Evolutionary conservation across 306 rosid genomes (phyloP).

Genomic region (Rosa rugosa): DNA sequence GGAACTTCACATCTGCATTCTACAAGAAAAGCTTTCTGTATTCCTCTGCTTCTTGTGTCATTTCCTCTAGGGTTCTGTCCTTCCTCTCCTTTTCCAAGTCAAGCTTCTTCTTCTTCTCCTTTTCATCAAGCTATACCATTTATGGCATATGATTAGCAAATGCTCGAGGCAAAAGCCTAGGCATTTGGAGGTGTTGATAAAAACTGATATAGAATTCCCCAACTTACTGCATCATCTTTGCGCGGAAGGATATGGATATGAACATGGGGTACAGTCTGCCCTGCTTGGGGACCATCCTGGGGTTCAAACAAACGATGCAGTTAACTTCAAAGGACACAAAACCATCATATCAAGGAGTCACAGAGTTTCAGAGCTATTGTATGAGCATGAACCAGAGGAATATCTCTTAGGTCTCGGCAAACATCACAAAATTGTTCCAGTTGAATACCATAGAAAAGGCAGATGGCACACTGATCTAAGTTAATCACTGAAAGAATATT

Average conservation of each 20-base stretch:
- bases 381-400: not conserved
- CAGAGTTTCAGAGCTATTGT: conserved; percentile 2
- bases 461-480: not conserved
- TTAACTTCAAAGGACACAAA: conserved; percentile 17
- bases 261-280: conserved; percentile 89
- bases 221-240: conserved; percentile 70
- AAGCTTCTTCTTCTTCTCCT: conserved; percentile 76
- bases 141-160: conserved; percentile 13
- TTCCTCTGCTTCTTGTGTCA: conserved; percentile 75
- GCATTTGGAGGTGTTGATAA: conserved; percentile 8
- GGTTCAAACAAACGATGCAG: conserved; percentile 30
- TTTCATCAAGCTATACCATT: conserved; percentile 62
- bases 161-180: not conserved
- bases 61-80: conserved; percentile 73
- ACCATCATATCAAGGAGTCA: conserved; percentile 11
- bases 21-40: conserved; percentile 70
- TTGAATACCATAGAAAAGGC: not conserved
- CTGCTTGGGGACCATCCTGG: conserved; percentile 94
- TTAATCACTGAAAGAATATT: conserved; percentile 7
- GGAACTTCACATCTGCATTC: not conserved
- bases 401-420: not conserved
- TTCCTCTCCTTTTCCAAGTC: conserved; percentile 81
- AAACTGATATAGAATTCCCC: not conserved
- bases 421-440: not conserved
- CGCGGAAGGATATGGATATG: conserved; percentile 85